Conservation (phyloP, 179 eudicot genomes). For the Spinacia oleracea region DNA sequence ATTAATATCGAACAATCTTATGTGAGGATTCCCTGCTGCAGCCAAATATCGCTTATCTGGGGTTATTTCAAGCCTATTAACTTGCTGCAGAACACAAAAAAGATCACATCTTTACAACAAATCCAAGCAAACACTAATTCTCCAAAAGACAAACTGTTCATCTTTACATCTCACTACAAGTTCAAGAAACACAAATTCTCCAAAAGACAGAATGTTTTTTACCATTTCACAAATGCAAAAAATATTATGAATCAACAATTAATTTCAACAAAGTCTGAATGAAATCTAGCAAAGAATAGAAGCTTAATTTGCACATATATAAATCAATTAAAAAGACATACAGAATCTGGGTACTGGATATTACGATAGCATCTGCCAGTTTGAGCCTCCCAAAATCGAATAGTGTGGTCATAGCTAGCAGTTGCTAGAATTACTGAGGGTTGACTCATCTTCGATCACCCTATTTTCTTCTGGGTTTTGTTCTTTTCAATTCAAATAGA, state of each 20-base stretch:
- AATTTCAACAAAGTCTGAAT: not conserved
- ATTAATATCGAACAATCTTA: constrained; percentile 83
- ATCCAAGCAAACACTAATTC: not conserved
- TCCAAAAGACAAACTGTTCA: not conserved
- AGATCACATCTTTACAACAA: constrained; percentile 17
- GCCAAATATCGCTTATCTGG: constrained; percentile 88
- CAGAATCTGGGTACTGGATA: constrained; percentile 93
- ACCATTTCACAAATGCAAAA: not conserved
- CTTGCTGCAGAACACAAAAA: constrained; percentile 60
- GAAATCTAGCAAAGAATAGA: constrained; percentile 7
- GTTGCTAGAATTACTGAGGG: constrained; percentile 92
- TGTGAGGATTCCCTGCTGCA: constrained; percentile 93
- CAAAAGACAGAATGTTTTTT: not conserved
- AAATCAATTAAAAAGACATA: constrained; percentile 26
- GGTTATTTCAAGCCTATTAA: constrained; percentile 89
- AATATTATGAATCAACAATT: not conserved
- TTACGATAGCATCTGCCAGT: constrained; percentile 84
- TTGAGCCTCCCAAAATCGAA: constrained; percentile 95
- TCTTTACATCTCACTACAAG: not conserved
- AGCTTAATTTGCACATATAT: constrained; percentile 6
- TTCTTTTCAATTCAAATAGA: constrained; percentile 5
- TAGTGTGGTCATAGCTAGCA: constrained; percentile 94
- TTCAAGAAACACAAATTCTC: not conserved
- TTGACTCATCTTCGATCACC: constrained; percentile 63
- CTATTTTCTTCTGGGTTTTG: not conserved